Evolutionary conservation across 1,284 basidiomycete species (phyloP).

Genomic region (Athelia psychrophila): DNA sequence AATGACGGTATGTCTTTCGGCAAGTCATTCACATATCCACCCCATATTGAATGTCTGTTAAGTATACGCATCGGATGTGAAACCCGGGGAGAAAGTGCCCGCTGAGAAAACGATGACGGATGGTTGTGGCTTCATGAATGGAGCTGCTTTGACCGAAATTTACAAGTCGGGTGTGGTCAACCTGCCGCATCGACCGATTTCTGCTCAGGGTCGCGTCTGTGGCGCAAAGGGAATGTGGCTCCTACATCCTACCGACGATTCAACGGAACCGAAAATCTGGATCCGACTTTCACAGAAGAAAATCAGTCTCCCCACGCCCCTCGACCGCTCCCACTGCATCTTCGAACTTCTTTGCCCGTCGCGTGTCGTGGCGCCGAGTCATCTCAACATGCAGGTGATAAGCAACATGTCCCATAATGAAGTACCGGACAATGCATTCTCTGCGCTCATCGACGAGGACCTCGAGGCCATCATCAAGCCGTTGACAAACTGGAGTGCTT

Average conservation of each 20-base stretch:
- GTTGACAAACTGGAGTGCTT: not conserved
- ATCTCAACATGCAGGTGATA: constrained; percentile 53
- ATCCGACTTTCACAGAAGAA: constrained; percentile 67
- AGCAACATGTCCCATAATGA: constrained; percentile 63
- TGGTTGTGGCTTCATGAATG: constrained; percentile 71
- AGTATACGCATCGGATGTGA: no score
- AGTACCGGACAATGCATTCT: constrained; percentile 41
- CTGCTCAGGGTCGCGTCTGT: constrained; percentile 64
- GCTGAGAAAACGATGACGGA: constrained; percentile 67
- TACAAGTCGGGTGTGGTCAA: constrained; percentile 17
- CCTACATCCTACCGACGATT: constrained; percentile 50
- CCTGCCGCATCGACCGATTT: constrained; percentile 43
- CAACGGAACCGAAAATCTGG: constrained; percentile 54
- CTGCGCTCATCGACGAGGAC: constrained; percentile 41
- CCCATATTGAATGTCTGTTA: no score
- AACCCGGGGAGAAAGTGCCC: constrained; percentile 29
- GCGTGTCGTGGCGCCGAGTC: constrained; percentile 31
- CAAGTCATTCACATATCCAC: no score
- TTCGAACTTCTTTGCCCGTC: constrained; percentile 49
- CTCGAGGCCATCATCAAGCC: not conserved
- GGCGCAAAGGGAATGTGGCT: constrained; percentile 72
- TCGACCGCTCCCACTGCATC: constrained; percentile 48
- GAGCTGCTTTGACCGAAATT: constrained; percentile 46
- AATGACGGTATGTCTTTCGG: constrained; percentile 28
- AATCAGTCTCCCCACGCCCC: constrained; percentile 30